Percentiles rank a stretch among this genome's conserved stretches.
phyloP scores from a whole-genome alignment of 345 rosid genomes.

The Heritiera fomes region DNA sequence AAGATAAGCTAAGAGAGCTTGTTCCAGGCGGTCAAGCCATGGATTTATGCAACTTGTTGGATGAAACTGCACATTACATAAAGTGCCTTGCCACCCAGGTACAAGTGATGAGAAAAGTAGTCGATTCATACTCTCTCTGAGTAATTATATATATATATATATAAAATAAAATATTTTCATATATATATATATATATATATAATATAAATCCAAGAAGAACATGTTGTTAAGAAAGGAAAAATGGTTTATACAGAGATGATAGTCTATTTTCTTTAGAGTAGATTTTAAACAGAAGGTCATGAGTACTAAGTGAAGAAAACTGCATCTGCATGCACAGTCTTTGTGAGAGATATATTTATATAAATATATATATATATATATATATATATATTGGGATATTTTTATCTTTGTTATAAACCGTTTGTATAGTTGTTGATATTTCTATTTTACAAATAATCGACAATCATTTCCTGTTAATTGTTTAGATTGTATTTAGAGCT shows the following conservation, averaged over 20 bases:
- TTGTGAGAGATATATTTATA: too few relatives aligned
- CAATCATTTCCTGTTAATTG: not conserved
- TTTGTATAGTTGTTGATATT: not conserved
- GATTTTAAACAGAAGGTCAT: not conserved
- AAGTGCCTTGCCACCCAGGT: conserved; percentile 53
- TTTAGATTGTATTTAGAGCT: too few relatives aligned
- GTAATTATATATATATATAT: not conserved
- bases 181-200: not conserved
- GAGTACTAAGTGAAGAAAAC: not conserved
- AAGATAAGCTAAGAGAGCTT: conserved; percentile 40
- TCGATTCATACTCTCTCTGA: conserved; percentile 38
- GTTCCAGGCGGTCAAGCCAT: conserved; percentile 64
- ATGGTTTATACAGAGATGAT: not conserved
- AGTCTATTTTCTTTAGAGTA: not conserved
- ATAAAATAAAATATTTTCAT: too few relatives aligned
- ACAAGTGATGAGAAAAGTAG: conserved; percentile 57
- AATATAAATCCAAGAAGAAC: not conserved
- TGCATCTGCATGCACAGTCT: not conserved
- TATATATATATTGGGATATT: too few relatives aligned
- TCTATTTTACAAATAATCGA: not conserved
- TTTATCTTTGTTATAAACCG: not conserved
- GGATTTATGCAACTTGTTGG: conserved; percentile 51
- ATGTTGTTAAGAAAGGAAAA: not conserved
- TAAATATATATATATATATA: too few relatives aligned
- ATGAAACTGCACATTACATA: conserved; percentile 57